phyloP scores from a whole-genome alignment of 805 yeast genomes.

The Zygosaccharomyces bisporus region DNA sequence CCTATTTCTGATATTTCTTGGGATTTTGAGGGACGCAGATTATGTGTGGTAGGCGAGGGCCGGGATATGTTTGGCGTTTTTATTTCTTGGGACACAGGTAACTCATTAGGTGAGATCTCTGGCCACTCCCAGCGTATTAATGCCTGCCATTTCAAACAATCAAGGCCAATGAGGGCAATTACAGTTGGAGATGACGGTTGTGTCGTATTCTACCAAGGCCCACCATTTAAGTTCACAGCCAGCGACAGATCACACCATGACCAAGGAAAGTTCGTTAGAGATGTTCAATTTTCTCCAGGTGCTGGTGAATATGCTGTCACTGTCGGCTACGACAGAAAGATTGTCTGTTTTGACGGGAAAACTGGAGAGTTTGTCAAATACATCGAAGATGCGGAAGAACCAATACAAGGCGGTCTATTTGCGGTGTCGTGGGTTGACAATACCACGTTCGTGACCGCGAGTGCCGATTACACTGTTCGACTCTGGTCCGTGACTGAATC shows the following conservation, averaged over 20 bases:
- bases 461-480: constrained; percentile 78
- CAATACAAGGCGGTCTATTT: constrained; percentile 78
- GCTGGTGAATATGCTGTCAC: constrained; percentile 62
- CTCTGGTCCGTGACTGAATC: constrained; percentile 53
- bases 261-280: constrained; percentile 64
- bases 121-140: constrained; percentile 86
- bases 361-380: constrained; percentile 68
- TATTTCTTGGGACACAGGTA: constrained; percentile 91
- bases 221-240: constrained; percentile 83
- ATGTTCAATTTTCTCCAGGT: constrained; percentile 75
- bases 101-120: constrained; percentile 92
- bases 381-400: constrained; percentile 38
- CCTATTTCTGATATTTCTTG: constrained; percentile 79
- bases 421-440: constrained; percentile 64
- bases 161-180: constrained; percentile 88
- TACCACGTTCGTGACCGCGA: constrained; percentile 62
- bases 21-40: constrained; percentile 83
- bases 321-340: constrained; percentile 80
- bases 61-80: constrained; percentile 89
- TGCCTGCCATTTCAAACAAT: constrained; percentile 78
- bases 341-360: constrained; percentile 80
- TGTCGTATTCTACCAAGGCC: constrained; percentile 81
- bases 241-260: constrained; percentile 71
- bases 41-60: constrained; percentile 95
- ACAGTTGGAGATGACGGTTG: constrained; percentile 89